Base-by-base conservation (phyloP, 352 stramenopile genomes). In the Globisporangium carolinianum region DNA sequence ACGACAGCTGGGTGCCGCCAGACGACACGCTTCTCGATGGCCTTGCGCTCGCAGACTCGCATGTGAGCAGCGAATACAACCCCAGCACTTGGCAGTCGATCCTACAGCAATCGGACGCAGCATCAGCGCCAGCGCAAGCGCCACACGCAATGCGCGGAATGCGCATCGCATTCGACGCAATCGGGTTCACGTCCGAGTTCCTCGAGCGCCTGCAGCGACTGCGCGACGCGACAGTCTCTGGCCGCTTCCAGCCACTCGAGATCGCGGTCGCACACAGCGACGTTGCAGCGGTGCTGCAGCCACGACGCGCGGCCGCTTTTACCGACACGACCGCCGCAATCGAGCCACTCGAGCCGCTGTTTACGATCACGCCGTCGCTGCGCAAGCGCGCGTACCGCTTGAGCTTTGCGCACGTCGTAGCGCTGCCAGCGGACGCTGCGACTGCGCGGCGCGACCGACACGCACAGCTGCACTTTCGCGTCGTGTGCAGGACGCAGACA, bases 201-300 rank as follows among this genome's bases (percentile, higher is more conserved):
- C 69, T 84, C 4, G 57, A 71, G 0, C 58, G 68, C 48, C 63
- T 88, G 5, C 74, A 68, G 6, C 63, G 75, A 49, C 62, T 84
- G 18, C 72, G 75, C 10, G 73, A 87, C 61, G 67, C 69, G 0
- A 73, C 73, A 8, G 59, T 76, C 7, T 79, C 71, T 4, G 84
- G 71, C 46, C 69, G 77, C 14, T 84, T 79, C 49, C 72, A 64
- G 49, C 75, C 77, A 1, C 69, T 86, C 14, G 52, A 84, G 36
- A 68, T 87, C n/a, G 52, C 59, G 0, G 69, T 86, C 18, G 69
- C 65, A 0, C 71, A 84, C 43, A 65, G 65, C 48, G 56, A 83
- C 35, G 55, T 75, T 17, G 6, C 49, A 5, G 45, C 58, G 15
- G 14, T 67, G 5, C 54, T 71, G 50, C 14, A 49, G 18, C 6